phyloP scores from a whole-genome alignment of 139 green algal species.

The Spirogloea muscicola region DNA sequence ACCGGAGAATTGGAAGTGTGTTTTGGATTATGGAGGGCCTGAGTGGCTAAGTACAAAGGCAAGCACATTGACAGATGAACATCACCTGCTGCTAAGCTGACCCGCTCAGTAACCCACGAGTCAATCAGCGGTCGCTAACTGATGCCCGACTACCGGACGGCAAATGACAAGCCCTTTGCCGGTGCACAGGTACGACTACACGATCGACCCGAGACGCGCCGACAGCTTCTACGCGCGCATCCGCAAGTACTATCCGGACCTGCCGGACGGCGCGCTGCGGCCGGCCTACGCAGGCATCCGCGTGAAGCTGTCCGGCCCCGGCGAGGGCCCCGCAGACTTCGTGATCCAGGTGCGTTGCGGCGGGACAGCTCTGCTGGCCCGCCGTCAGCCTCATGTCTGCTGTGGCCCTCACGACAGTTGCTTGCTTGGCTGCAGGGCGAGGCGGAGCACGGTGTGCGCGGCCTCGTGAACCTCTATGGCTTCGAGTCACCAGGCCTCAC shows the following conservation, averaged over 20 bases:
- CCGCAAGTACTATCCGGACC: constrained; percentile 66
- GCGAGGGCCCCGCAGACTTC: constrained; percentile 61
- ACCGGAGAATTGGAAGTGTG: not conserved
- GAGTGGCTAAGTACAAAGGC: not conserved
- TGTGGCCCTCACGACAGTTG: not conserved
- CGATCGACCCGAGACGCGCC: not conserved
- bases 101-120: not conserved
- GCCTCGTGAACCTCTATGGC: constrained; percentile 72
- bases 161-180: not conserved
- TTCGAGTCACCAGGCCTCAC: constrained; percentile 87
- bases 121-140: not conserved
- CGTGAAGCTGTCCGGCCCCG: constrained; percentile 18
- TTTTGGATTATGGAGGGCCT: not conserved
- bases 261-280: constrained; percentile 63
- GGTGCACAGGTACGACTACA: constrained; percentile 1
- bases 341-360: constrained; percentile 40
- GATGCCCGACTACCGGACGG: not conserved
- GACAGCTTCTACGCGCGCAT: constrained; percentile 67
- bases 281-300: constrained; percentile 31
- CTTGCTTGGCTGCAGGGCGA: constrained; percentile 8
- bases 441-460: constrained; percentile 56
- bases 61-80: too few relatives aligned
- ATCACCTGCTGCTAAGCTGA: not conserved
- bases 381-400: not conserved
- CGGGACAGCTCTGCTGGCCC: not conserved